A percentile compares a stretch with the other conserved stretches of the same genome.
These are phyloP conservation scores for Penstemon eatonii DNA, from an alignment of 257 asterid species.

Conservation along the genomic window DNA sequence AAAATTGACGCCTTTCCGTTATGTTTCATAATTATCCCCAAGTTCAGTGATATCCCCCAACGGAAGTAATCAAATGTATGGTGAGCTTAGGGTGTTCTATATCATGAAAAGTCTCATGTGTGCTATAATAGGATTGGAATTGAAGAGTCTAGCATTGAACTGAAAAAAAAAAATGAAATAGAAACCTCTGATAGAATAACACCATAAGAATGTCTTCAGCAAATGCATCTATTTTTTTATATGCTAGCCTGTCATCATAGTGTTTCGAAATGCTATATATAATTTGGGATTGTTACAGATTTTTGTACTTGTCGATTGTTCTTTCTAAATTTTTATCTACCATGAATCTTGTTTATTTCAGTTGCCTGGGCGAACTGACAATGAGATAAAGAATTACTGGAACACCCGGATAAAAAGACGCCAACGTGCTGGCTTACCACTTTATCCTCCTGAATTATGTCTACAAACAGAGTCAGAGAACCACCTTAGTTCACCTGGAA, in stretches of 20 bases:
- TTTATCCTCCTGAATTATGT: conserved; percentile 59
- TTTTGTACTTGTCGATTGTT: neutral
- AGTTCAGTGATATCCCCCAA: neutral
- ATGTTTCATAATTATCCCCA: neutral
- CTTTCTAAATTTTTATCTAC: conserved; percentile 8
- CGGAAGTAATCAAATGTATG: conserved; percentile 14
- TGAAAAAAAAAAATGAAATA: neutral
- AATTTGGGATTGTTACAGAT: conserved; percentile 11
- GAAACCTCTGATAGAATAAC: conserved; percentile 3
- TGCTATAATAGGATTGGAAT: conserved; percentile 17
- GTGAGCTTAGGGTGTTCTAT: neutral
- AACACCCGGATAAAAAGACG: conserved; percentile 66
- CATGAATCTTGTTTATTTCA: conserved; percentile 29
- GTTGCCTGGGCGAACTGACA: conserved; percentile 74
- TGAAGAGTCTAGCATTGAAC: conserved; percentile 7
- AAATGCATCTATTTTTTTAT: conserved; percentile 13
- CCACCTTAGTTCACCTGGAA: conserved; percentile 39
- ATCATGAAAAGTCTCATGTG: neutral
- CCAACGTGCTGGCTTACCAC: conserved; percentile 69
- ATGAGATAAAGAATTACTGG: conserved; percentile 74
- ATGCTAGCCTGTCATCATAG: conserved; percentile 14
- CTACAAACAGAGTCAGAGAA: conserved; percentile 38
- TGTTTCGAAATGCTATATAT: conserved; percentile 13
- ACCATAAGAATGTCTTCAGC: conserved; percentile 17
- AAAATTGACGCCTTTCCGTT: too few species aligned